Conservation (phyloP, 768 basidiomycete genomes). For the Mycena epipterygia region DNA sequence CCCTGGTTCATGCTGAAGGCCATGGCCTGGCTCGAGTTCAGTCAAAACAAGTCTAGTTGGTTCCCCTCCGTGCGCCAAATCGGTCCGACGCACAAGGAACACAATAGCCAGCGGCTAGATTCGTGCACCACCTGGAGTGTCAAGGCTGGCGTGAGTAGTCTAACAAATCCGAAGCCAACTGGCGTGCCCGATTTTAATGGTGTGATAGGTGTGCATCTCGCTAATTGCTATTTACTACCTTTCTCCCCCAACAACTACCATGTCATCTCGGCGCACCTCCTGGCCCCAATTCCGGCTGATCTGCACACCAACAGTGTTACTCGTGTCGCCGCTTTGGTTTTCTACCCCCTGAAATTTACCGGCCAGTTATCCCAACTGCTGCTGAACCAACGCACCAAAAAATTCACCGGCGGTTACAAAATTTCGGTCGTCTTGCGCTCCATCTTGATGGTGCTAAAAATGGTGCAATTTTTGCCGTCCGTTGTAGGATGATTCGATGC, state of each 20-base stretch:
- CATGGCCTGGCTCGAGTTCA: constrained; percentile 12
- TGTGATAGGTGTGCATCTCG: constrained; percentile 21
- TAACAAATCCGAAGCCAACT: background rate
- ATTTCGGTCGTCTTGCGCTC: constrained; percentile 9
- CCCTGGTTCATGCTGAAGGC: constrained; percentile 30
- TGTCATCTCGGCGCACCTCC: constrained; percentile 22
- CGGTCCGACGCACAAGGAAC: constrained; percentile 32
- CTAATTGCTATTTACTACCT: constrained; percentile 25
- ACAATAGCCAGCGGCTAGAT: constrained; percentile 30
- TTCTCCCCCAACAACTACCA: constrained; percentile 27
- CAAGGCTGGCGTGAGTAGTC: constrained; percentile 24
- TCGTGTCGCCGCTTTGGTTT: constrained; percentile 4
- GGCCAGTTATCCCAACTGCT: constrained; percentile 23
- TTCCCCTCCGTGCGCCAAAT: constrained; percentile 1
- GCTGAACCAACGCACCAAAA: constrained; percentile 32
- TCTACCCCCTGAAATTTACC: constrained; percentile 29
- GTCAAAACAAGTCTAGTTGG: background rate
- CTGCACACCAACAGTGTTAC: constrained; percentile 5
- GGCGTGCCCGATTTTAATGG: background rate
- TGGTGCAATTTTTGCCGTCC: constrained; percentile 18
- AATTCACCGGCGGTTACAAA: constrained; percentile 33
- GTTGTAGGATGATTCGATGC: constrained; percentile 33
- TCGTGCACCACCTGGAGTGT: constrained; percentile 17
- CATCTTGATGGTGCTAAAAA: background rate
- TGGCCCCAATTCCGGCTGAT: background rate